These are phyloP conservation scores for Ilex asprella DNA, from an alignment of 257 asterid genomes.

Conservation along the genomic window DNA sequence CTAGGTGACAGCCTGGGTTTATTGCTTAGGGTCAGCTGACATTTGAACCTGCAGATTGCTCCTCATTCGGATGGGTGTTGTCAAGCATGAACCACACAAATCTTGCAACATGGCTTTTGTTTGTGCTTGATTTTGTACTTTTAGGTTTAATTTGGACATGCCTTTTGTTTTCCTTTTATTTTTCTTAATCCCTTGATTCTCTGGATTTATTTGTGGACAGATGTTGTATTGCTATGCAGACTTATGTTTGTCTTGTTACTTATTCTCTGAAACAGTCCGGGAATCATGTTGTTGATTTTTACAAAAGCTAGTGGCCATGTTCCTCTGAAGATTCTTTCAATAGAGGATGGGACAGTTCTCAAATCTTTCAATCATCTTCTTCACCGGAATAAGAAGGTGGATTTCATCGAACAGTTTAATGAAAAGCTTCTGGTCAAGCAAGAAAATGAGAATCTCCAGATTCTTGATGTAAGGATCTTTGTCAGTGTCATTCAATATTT, in stretches of 20 bases:
- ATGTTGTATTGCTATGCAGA: too few species aligned
- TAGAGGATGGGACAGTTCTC: constrained; percentile 95
- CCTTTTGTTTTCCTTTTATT: neutral
- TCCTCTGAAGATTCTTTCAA: constrained; percentile 84
- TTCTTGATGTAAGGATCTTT: constrained; percentile 66
- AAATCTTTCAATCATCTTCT: constrained; percentile 88
- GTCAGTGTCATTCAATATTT: neutral
- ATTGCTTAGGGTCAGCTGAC: too few species aligned
- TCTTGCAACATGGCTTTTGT: too few species aligned
- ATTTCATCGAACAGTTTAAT: constrained; percentile 93
- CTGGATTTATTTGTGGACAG: neutral
- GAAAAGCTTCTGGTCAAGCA: constrained; percentile 99
- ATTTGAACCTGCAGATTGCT: too few species aligned
- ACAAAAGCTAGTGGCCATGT: constrained; percentile 65
- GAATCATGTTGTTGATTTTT: constrained; percentile 85
- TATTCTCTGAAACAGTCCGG: constrained; percentile 52
- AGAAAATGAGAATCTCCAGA: constrained; percentile 95
- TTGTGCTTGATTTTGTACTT: too few species aligned
- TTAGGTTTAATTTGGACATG: too few species aligned
- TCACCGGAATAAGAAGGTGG: constrained; percentile 90
- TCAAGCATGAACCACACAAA: too few species aligned
- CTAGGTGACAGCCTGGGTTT: too few species aligned
- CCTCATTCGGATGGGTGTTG: too few species aligned
- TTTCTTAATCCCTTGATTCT: neutral
- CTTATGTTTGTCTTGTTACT: too few species aligned